Evolutionary conservation across 2,329 filamentous ascomycete genomes (phyloP), one percentile per base, ranked within the genome.

Genomic region (Dactylellina haptotyla): DNA sequence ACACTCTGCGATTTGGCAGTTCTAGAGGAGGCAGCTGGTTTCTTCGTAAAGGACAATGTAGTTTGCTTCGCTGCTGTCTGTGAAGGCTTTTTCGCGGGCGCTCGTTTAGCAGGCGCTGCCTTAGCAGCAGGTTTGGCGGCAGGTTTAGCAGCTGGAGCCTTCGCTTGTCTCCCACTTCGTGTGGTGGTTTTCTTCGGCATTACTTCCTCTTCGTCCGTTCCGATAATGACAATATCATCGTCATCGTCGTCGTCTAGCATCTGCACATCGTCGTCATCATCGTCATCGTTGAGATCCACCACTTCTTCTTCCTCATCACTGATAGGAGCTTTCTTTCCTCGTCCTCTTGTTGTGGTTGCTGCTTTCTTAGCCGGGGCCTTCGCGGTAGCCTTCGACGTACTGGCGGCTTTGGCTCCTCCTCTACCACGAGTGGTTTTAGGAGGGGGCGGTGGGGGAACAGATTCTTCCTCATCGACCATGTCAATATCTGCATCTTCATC

Each of bases 181-280:
- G 75, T 62, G 10, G 76, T 73, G 34, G 77, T 76, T 37, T 75
- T 77, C 34, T 67, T 70, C 10, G 79, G 75, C 18, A 79, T 72
- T 1, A 79, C 78, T 6, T 83, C 81, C 66, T 86, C 84, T 48
- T 87, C 85, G 37, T 89, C 86, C 8, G 82, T 83, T 28, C 84
- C 82, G 28, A 85, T 84, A 74, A 84, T 81, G 12, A 81, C 80
- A 69, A 84, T 82, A 43, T 86, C 84, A 28, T 84, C 84, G 12
- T 85, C 84, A 14, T 85, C 84, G 18, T 80, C 79, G 34, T 75
- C 70, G 28, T 72, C 61, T 39, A 78, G 61, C 48, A 74, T 70
- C 9, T 69, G 78, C 23, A 82, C 83, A 4, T 83, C 81, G 26
- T 84, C 82, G 32, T 83, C 80, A 23, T 84, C n/a, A n/a, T n/a